Conservation (phyloP, 805 yeast species). For the Metschnikowia vanudenii region DNA sequence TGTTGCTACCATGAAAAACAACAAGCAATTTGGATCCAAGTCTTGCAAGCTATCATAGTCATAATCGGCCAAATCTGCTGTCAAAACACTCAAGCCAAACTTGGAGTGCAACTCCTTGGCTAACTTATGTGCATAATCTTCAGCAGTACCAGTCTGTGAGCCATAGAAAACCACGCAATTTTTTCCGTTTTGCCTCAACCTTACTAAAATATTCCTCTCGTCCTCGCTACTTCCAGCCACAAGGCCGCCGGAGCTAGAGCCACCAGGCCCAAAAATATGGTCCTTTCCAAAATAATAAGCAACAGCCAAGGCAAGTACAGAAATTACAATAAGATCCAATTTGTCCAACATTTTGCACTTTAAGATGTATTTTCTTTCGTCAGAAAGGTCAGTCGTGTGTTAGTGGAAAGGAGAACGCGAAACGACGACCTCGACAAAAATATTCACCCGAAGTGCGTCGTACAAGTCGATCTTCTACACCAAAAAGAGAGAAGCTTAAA, state of each 20-base stretch:
- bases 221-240: constrained; percentile 33
- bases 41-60: constrained; percentile 76
- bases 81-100: constrained; percentile 79
- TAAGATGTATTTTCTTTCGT: neutral
- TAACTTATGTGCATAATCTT: constrained; percentile 89
- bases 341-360: constrained; percentile 55
- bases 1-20: constrained; percentile 75
- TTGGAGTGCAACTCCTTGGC: constrained; percentile 83
- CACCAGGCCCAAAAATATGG: constrained; percentile 38
- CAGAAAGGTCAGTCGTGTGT: neutral
- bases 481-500: too few relatives aligned
- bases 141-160: constrained; percentile 98
- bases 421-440: neutral
- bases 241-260: constrained; percentile 29
- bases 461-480: neutral
- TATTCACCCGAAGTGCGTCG: neutral
- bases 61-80: constrained; percentile 84
- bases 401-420: neutral
- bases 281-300: constrained; percentile 69
- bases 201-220: constrained; percentile 56
- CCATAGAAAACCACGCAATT: constrained; percentile 82
- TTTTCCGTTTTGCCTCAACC: constrained; percentile 60
- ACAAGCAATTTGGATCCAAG: constrained; percentile 54
- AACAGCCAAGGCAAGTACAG: constrained; percentile 63
- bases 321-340: constrained; percentile 66